Evolutionary conservation across 2,329 filamentous ascomycete species (phyloP), one percentile per base, ranked within the genome.

Genomic region (Colletotrichum trifolii): DNA sequence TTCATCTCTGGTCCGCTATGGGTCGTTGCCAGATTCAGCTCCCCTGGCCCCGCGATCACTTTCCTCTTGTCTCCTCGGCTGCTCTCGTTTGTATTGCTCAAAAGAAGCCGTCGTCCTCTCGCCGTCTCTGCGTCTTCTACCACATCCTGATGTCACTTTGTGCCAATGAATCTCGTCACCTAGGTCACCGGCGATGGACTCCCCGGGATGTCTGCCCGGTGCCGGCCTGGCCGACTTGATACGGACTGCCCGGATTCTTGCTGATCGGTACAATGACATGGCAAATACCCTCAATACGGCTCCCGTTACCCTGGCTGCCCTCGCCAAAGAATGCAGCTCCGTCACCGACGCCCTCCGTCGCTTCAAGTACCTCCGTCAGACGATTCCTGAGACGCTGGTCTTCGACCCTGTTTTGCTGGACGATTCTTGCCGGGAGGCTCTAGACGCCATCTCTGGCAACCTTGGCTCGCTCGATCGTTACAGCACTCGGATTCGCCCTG

Each of bases 201-300:
- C 47, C 63, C 63, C 63, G 58, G 63, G 63, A 63, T 47, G 63
- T 56, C 63, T 57, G 52, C 59, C 63, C 63, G 63, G 63, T 54
- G 58, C 42, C 33, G 53, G 58, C 46, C 52, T 66, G 35, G 47
- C 52, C 58, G 58, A 63, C 42, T 56, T 66, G 36, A 66, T 54
- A 57, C 47, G 36, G 11, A 63, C 59, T 11, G 49, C 63, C 4
- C 52, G 53, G 42, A 52, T 62, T 38, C 63, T 66, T n/a, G 43
- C 58, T 47, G 63, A 66, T 12, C 39, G 63, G 11, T 66, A 57
- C 33, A 43, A 13, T 6, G 36, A 36, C 4, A 40, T 59, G 13
- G 57, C 66, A 9, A 66, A 59, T 33, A 67, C 62, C 46, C 69
- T 70, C 33, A 69, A 69, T 52, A 66, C 68, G 34, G 67, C 69